Conservation (phyloP, 2,329 filamentous ascomycete species). For the Pestalotiopsis sp. region DNA sequence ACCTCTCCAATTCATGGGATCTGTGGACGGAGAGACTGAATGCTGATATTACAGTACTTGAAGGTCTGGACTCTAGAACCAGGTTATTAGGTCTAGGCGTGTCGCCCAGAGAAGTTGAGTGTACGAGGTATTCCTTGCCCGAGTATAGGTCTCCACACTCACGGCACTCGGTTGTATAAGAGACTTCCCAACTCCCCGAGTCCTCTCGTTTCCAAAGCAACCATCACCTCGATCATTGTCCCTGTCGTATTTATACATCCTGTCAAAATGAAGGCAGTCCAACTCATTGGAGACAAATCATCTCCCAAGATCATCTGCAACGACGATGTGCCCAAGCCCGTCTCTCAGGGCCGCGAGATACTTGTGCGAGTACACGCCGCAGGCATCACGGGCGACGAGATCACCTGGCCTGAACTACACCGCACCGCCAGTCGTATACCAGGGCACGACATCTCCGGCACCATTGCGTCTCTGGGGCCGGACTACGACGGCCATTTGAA, state of each 20-base stretch:
- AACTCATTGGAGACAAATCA: constrained; percentile 27
- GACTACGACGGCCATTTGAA: not conserved
- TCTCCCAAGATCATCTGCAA: constrained; percentile 20
- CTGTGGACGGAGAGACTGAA: not conserved
- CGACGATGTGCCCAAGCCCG: constrained; percentile 18
- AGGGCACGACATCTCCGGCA: constrained; percentile 37
- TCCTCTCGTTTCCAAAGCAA: too few species aligned
- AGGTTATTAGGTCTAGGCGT: too few species aligned
- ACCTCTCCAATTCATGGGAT: not conserved
- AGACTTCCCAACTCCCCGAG: too few species aligned
- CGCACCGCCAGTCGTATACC: constrained; percentile 28
- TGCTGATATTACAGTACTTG: too few species aligned
- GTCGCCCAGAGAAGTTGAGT: too few species aligned
- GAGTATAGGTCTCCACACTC: too few species aligned
- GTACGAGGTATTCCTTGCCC: too few species aligned
- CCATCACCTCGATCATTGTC: too few species aligned
- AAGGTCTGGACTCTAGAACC: too few species aligned
- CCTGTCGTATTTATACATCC: too few species aligned
- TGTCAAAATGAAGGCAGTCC: constrained; percentile 33
- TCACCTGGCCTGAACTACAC: constrained; percentile 35
- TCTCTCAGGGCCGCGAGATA: constrained; percentile 19
- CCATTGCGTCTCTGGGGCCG: constrained; percentile 26
- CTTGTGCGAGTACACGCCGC: constrained; percentile 34
- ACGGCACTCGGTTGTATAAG: too few species aligned
- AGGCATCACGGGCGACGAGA: constrained; percentile 35